A percentile compares a stretch with the other conserved stretches of the same genome.
Conservation (phyloP, 1,284 basidiomycete species). For the Ustilago tritici region DNA sequence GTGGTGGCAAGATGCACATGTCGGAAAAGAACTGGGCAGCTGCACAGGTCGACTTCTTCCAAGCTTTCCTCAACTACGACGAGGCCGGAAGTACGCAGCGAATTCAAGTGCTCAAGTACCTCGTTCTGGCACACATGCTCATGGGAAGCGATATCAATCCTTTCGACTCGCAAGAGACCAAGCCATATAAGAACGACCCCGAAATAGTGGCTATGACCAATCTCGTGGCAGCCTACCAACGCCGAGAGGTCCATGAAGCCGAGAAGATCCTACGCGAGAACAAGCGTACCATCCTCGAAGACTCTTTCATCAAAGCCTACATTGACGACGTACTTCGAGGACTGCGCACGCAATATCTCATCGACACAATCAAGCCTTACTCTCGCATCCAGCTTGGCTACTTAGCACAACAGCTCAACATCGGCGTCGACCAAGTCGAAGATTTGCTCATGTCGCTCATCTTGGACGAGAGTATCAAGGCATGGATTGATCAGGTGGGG, state of each 20-base stretch:
- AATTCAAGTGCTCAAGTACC: conserved; percentile 97
- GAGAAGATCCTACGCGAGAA: conserved; percentile 95
- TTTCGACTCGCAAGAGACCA: conserved; percentile 99
- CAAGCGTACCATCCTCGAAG: conserved; percentile 91
- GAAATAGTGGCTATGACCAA: conserved; percentile 98
- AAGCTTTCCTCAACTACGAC: conserved; percentile 98
- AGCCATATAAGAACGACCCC: conserved; percentile 97
- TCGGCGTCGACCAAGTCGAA: conserved; percentile 87
- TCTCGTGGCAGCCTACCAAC: conserved; percentile 94
- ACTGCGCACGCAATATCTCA: conserved; percentile 92
- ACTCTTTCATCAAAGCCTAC: conserved; percentile 89
- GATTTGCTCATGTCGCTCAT: conserved; percentile 92
- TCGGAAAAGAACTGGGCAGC: conserved; percentile 97
- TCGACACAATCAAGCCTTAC: conserved; percentile 97
- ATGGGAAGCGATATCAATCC: conserved; percentile 98
- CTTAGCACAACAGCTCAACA: conserved; percentile 83
- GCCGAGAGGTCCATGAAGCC: conserved; percentile 92
- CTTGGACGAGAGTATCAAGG: conserved; percentile 92
- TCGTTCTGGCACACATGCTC: conserved; percentile 97
- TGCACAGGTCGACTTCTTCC: conserved; percentile 97
- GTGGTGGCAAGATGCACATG: conserved; percentile 99
- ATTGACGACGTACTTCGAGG: conserved; percentile 94
- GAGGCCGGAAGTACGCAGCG: conserved; percentile 96
- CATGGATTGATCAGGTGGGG: conserved; percentile 93
- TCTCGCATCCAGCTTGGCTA: conserved; percentile 85